Evolutionary conservation across 352 stramenopile genomes (phyloP).

Genomic region (Globisporangium perplexum): DNA sequence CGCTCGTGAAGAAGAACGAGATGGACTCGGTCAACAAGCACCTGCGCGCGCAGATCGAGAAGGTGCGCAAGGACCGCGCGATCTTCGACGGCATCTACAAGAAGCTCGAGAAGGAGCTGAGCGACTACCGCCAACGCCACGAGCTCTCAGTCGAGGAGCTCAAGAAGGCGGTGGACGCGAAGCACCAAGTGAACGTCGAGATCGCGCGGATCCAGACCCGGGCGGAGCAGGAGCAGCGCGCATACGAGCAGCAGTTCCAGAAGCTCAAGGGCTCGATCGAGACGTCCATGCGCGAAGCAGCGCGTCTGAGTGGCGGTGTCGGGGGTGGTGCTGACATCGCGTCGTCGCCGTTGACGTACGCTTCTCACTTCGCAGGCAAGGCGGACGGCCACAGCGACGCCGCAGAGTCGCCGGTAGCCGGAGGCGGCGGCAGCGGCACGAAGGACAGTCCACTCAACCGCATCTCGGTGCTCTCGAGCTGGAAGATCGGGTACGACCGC

Average conservation of each 20-base stretch:
- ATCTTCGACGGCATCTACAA: conserved; percentile 86
- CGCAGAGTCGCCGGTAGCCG: conserved; percentile 4
- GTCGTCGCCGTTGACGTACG: background rate
- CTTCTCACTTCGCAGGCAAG: conserved; percentile 3
- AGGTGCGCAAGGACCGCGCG: conserved; percentile 54
- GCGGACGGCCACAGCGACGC: background rate
- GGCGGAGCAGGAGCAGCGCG: conserved; percentile 43
- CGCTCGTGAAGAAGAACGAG: conserved; percentile 77
- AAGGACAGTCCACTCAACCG: conserved; percentile 39
- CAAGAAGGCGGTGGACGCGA: conserved; percentile 32
- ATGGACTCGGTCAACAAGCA: conserved; percentile 81
- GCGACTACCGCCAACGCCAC: conserved; percentile 39
- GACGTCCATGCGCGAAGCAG: conserved; percentile 28
- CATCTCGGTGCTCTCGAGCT: conserved; percentile 51
- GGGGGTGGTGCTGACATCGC: background rate
- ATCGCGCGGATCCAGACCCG: conserved; percentile 41
- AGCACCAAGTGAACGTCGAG: conserved; percentile 37
- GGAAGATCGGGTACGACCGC: conserved; percentile 72
- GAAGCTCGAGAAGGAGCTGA: conserved; percentile 73
- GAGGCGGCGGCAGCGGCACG: background rate
- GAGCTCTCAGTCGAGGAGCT: conserved; percentile 44
- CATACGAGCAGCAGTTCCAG: conserved; percentile 63
- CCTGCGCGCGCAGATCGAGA: conserved; percentile 62
- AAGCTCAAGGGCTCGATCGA: conserved; percentile 54
- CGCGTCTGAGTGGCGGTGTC: conserved; percentile 3